Evolutionary conservation across 2,329 filamentous ascomycete species (phyloP), one percentile per base, ranked within the genome.

Genomic region (Phyllosticta citribraziliensis): DNA sequence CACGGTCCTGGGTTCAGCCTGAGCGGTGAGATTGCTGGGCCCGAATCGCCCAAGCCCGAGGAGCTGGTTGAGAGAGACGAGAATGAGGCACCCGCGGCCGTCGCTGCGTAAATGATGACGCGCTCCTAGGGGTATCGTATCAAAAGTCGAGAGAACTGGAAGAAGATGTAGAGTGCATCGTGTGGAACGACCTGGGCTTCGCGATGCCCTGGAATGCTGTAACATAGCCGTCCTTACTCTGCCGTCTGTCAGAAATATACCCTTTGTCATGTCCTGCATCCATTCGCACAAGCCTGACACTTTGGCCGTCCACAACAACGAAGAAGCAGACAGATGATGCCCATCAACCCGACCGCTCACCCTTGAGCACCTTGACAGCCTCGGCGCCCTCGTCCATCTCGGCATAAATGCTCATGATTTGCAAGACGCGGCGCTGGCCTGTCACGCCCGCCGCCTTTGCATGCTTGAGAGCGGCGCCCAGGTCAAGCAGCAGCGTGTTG

Each of bases 1-100:
- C 82, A 94, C 70, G 86, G 88, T 1, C 92, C 94, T 1, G 93
- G 91, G 0, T 85, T 99, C 78, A 91, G 87, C 72, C 76, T 99
- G 72, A 96, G 84, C 71, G 93, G 92, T 62, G 84, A 88, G 60
- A 88, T 94, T 73, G 84, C 77, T 68, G 80, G 86, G 12, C 55
- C 70, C 5, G 66, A 74, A 52, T 75, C 62, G 27, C 47, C 56
- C 17, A 63, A 70, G n/a, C 67, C 73, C 17, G 75, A 72, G 65
- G 75, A 77, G 8, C 60, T 75, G 33, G 66, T 67, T 40, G 33
- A 40, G 11, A 40, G 11, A 12, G 33, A 40, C 11, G 33, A 11
- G 10, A 17, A 70, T 69, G n/a, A 70, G 70, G 5, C 69, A 70
- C 22, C 65, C 11, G 22, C 78, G 75, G 56, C 73, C 88, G 55